These are phyloP conservation scores for Moricandia moricandioides DNA, from an alignment of 345 rosid genomes.

Conservation along the genomic window DNA sequence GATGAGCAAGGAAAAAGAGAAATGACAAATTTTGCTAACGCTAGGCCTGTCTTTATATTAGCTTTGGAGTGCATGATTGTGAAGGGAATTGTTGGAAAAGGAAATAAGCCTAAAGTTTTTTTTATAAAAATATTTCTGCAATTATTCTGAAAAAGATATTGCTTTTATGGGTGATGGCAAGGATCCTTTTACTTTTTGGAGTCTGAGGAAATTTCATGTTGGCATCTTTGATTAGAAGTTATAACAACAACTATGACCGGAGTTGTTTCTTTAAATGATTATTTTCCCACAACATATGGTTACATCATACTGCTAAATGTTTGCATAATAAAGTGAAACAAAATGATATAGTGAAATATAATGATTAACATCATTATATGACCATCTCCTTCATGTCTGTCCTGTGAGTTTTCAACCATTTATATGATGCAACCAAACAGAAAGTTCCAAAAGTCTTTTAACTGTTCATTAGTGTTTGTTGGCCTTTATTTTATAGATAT, in stretches of 20 bases:
- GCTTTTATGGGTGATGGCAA: conserved; percentile 22
- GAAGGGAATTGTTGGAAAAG: conserved; percentile 38
- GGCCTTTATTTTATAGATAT: neutral
- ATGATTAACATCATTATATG: conserved; percentile 11
- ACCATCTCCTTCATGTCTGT: conserved; percentile 10
- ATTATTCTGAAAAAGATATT: neutral
- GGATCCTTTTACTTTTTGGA: conserved; percentile 15
- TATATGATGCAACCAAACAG: conserved; percentile 18
- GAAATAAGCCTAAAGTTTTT: conserved; percentile 26
- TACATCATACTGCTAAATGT: conserved; percentile 23
- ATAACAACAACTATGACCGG: neutral
- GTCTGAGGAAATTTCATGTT: neutral
- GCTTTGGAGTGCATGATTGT: conserved; percentile 37
- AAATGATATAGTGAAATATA: neutral
- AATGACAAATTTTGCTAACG: conserved; percentile 37
- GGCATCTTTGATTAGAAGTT: conserved; percentile 16
- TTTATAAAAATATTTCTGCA: too few species aligned
- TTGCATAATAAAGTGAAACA: conserved; percentile 16
- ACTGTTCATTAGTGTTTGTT: conserved; percentile 15
- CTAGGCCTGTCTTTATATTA: conserved; percentile 21
- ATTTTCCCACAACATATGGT: conserved; percentile 8
- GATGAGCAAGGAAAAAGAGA: conserved; percentile 18
- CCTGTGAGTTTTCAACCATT: conserved; percentile 15
- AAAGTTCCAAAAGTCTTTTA: neutral
- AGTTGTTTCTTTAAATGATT: neutral